Evolutionary conservation across 495 filamentous ascomycete species (phyloP).

Genomic region (Penicillium bialowiezense): DNA sequence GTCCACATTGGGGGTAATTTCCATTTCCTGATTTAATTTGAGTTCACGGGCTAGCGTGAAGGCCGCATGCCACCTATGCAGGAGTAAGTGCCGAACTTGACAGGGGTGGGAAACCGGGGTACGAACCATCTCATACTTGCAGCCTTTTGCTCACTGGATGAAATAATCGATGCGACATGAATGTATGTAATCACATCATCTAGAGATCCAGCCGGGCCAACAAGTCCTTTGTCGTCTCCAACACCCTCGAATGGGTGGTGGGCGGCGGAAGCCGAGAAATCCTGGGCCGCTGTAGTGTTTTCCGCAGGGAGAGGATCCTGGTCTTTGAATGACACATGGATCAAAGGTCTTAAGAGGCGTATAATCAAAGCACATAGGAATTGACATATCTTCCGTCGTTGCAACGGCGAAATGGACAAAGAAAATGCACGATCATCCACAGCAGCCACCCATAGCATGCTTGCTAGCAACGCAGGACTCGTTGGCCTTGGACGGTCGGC

Average conservation of each 20-base stretch:
- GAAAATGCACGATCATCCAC: conserved; percentile 89
- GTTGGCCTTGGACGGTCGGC: conserved; percentile 73
- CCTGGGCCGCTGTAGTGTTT: conserved; percentile 26
- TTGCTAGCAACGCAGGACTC: conserved; percentile 83
- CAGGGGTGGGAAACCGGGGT: not conserved
- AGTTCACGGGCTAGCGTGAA: conserved; percentile 90
- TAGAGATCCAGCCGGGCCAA: conserved; percentile 70
- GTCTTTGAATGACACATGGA: conserved; percentile 59
- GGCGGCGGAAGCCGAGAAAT: conserved; percentile 26
- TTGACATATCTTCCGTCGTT: conserved; percentile 84
- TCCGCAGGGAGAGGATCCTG: conserved; percentile 27
- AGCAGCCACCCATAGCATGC: conserved; percentile 93
- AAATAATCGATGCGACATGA: conserved; percentile 70
- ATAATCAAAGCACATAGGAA: conserved; percentile 88
- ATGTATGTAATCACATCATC: conserved; percentile 60
- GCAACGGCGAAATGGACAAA: conserved; percentile 78
- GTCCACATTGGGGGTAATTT: conserved; percentile 50
- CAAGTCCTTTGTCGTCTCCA: conserved; percentile 72
- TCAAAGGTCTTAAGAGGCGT: conserved; percentile 77
- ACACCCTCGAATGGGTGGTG: conserved; percentile 58
- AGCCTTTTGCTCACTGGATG: conserved; percentile 91
- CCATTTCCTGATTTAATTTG: conserved; percentile 86
- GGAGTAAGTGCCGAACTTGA: conserved; percentile 1
- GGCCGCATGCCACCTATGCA: conserved; percentile 84
- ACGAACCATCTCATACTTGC: conserved; percentile 79